A percentile compares a stretch with the other conserved stretches of the same genome.
Conservation (phyloP, 176 grass and related monocot genomes). For the Rhynchospora pubera region DNA sequence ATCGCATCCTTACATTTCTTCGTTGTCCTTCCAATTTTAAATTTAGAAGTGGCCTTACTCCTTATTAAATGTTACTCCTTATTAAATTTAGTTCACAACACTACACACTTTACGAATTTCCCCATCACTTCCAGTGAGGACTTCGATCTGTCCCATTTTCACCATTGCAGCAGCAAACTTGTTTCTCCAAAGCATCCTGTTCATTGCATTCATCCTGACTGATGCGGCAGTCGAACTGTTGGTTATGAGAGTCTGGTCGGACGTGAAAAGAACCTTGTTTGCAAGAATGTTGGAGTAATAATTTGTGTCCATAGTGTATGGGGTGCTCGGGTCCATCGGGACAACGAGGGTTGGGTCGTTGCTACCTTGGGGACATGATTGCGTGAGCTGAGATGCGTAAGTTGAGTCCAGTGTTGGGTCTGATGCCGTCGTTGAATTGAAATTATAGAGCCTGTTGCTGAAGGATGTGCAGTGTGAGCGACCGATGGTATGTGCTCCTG, state of each 20-base stretch:
- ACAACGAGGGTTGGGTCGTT: constrained; percentile 23
- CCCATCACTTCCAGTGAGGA: constrained; percentile 32
- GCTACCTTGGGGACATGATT: constrained; percentile 24
- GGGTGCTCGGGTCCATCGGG: constrained; percentile 34
- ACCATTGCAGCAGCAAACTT: constrained; percentile 43
- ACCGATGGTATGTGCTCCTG: constrained; percentile 46
- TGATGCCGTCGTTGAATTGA: constrained; percentile 26
- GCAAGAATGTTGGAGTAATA: constrained; percentile 34
- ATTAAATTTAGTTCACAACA: constrained; percentile 25
- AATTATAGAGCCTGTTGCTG: constrained; percentile 41
- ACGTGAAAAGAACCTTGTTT: constrained; percentile 28
- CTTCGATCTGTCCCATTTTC: constrained; percentile 44
- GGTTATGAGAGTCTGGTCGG: constrained; percentile 41
- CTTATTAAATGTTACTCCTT: too few species aligned
- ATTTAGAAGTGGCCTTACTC: background rate
- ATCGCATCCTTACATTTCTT: background rate
- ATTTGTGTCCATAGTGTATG: constrained; percentile 30
- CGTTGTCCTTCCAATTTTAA: background rate
- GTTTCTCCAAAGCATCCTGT: constrained; percentile 19
- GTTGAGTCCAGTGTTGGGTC: constrained; percentile 35
- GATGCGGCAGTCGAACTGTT: constrained; percentile 11
- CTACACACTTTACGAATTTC: constrained; percentile 39
- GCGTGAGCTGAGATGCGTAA: constrained; percentile 30
- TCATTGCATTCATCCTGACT: constrained; percentile 23
- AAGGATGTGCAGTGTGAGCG: constrained; percentile 44